Evolutionary conservation across 371 early-diverging fungal genomes (phyloP), one percentile per base, ranked within the genome.

Genomic region (Basidiobolus meristosporus): DNA sequence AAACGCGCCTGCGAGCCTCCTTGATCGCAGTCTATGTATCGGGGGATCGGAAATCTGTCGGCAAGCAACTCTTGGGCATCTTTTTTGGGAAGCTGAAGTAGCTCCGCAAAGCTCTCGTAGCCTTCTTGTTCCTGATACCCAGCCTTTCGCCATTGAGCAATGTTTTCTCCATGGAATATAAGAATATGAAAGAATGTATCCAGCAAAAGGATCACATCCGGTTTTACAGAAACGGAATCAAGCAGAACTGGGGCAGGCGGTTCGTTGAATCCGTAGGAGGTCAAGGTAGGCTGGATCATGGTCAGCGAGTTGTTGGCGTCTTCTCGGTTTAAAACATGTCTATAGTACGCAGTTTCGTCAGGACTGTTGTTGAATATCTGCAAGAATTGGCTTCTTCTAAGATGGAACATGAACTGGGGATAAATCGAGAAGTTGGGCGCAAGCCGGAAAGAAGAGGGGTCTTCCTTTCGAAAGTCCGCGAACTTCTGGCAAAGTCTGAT

Each of bases 361-460:
- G 97, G 97, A 37, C 88, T 86, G 61, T 95, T 95, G 53, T 98
- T 98, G 59, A 98, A 98, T n/a, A 95, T 96, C 57, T 98, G 98
- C 53, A 99, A 67, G 62, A 99, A 95, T 57, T 98, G 96, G 47
- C 82, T 81, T 35, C 99, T 70, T 44, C 99, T 71, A 45, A 99
- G 65, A 52, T 99, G 98, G 77, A 96, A 99, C 96, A 99, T 98
- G 56, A 99, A 99, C 61, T 98, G 98, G 19, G 99, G 98, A 59
- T 96, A 99, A 51, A 95, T 95, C 1, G 88, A 80, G 56, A 99
- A 98, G 60, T 86, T 89, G 35, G 82, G 82, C 0, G 83, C 68
- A 29, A 99, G 65, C 12, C 81, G 73, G 71, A 99, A 87, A 18
- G 87, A 82, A 22, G 69, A 65, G 7, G 96, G 90, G 47, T 95